Percentiles rank a stretch among this genome's conserved stretches.
Evolutionary conservation across 768 basidiomycete genomes (phyloP).

Genomic region (Xerocomus spinulosus): DNA sequence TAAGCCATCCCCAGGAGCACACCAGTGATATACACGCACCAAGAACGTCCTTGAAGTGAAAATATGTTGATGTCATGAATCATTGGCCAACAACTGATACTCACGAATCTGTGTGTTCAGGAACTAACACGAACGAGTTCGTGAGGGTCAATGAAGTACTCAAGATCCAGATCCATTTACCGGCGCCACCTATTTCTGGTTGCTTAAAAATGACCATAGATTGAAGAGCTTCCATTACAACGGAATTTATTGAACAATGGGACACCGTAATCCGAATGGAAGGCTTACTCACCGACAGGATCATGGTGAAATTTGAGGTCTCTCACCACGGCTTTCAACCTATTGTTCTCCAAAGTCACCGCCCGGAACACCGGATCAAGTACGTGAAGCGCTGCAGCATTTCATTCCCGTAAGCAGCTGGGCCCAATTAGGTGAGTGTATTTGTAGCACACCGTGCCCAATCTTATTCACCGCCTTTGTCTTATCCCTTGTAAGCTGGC

Average conservation of each 20-base stretch:
- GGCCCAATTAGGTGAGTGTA: too few relatives aligned
- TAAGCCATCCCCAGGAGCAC: neutral
- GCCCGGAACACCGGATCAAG: conserved; percentile 77
- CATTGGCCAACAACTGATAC: conserved; percentile 26
- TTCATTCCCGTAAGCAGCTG: neutral
- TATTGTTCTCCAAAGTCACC: conserved; percentile 77
- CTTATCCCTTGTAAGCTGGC: conserved; percentile 68
- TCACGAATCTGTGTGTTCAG: conserved; percentile 91
- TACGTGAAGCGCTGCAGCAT: conserved; percentile 67
- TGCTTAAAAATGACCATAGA: conserved; percentile 98
- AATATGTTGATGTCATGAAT: neutral
- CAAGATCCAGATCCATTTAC: conserved; percentile 36
- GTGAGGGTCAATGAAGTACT: neutral
- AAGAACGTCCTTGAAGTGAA: conserved; percentile 57
- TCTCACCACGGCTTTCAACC: conserved; percentile 61
- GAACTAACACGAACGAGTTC: conserved; percentile 45
- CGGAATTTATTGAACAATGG: neutral
- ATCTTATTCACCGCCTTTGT: conserved; percentile 91
- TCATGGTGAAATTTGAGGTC: conserved; percentile 82
- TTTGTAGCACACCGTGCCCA: conserved; percentile 61
- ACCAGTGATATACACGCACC: conserved; percentile 36
- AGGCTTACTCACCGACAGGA: conserved; percentile 60
- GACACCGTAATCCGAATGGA: too few relatives aligned
- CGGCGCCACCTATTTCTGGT: conserved; percentile 87
- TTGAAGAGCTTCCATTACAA: conserved; percentile 57